These are phyloP conservation scores for Eucalyptus erythrocorys DNA, from an alignment of 345 rosid genomes.

Conservation along the genomic window DNA sequence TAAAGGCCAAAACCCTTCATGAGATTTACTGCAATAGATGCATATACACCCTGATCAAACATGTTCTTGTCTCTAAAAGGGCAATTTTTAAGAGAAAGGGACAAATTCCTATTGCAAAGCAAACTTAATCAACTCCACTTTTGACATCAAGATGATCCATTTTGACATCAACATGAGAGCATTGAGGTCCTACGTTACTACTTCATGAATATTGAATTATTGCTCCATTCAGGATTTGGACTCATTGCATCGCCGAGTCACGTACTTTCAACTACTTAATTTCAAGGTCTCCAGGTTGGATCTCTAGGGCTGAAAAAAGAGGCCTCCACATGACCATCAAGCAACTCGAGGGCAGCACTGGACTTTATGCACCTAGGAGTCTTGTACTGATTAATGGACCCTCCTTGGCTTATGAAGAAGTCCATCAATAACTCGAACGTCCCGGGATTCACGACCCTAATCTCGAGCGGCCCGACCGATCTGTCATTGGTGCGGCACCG, in stretches of 20 bases:
- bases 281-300: slow-evolving; percentile 40
- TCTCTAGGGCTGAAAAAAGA: slow-evolving; percentile 52
- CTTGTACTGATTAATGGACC: slow-evolving; percentile 58
- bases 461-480: slow-evolving; percentile 49
- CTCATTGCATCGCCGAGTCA: background rate
- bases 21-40: background rate
- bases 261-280: background rate
- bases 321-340: slow-evolving; percentile 37
- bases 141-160: background rate
- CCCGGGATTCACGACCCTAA: slow-evolving; percentile 40
- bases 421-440: slow-evolving; percentile 54
- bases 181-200: background rate
- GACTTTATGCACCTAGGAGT: slow-evolving; percentile 58
- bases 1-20: background rate
- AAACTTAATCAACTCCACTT: background rate
- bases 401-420: slow-evolving; percentile 43
- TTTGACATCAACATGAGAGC: background rate
- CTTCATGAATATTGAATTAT: background rate
- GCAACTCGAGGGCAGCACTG: slow-evolving; percentile 30
- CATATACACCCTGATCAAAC: background rate
- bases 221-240: background rate
- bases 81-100: background rate
- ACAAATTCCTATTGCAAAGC: background rate
- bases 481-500: slow-evolving; percentile 43
- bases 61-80: background rate